A percentile compares a stretch with the other conserved stretches of the same genome.
These are phyloP conservation scores for Avena atlantica DNA, from an alignment of 176 grass and related monocot species.

Conservation along the genomic window DNA sequence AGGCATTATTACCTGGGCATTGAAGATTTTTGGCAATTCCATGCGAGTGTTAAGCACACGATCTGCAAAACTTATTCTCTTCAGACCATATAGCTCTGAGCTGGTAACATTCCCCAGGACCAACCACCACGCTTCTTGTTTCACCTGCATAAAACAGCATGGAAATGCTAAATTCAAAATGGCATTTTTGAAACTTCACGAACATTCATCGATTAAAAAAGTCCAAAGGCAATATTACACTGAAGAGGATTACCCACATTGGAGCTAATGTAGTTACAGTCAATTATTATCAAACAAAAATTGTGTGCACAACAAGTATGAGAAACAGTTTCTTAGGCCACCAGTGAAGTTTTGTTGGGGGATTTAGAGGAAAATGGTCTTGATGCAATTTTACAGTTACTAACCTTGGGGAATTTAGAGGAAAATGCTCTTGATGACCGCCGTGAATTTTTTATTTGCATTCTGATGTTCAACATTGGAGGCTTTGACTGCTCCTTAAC, in stretches of 20 bases:
- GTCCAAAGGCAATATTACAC: not conserved
- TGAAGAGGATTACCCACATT: conserved; percentile 23
- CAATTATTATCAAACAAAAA: not conserved
- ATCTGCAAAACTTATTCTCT: conserved; percentile 85
- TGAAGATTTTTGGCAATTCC: conserved; percentile 64
- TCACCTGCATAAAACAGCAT: conserved; percentile 61
- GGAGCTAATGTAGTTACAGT: not conserved
- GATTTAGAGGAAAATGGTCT: conserved; percentile 91
- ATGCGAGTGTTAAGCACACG: conserved; percentile 78
- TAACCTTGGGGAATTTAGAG: conserved; percentile 91
- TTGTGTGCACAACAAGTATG: conserved; percentile 13
- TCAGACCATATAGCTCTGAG: conserved; percentile 91
- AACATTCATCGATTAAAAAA: not conserved
- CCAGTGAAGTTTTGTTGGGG: conserved; percentile 42
- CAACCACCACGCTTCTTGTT: conserved; percentile 99
- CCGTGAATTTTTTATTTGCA: conserved; percentile 70
- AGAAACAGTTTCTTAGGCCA: conserved; percentile 17
- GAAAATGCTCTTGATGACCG: conserved; percentile 79
- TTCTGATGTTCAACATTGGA: conserved; percentile 69
- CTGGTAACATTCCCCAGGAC: conserved; percentile 72
- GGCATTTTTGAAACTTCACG: conserved; percentile 15
- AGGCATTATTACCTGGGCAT: conserved; percentile 65
- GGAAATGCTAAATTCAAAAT: conserved; percentile 15
- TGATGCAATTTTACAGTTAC: conserved; percentile 39
- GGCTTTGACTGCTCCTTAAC: conserved; percentile 48